A percentile compares a stretch with the other conserved stretches of the same genome.
phyloP scores from a whole-genome alignment of 2,329 filamentous ascomycete genomes.

The Beauveria asiatica region DNA sequence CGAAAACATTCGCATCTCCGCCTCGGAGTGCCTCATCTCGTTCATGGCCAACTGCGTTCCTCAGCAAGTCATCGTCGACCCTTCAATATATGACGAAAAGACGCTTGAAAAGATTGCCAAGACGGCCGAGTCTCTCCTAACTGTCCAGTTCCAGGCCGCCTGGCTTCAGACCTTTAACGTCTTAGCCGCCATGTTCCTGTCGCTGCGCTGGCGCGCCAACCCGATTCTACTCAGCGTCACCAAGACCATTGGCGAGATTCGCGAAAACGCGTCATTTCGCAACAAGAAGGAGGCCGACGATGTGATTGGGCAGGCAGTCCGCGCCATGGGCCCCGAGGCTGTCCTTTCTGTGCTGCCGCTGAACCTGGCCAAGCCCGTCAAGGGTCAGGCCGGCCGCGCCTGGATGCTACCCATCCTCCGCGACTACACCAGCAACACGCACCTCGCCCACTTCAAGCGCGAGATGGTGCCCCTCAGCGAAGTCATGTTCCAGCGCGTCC shows the following conservation, averaged over 20 bases:
- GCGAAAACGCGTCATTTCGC: slow-evolving; percentile 78
- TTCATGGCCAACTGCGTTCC: slow-evolving; percentile 89
- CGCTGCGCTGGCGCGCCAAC: slow-evolving; percentile 73
- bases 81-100: slow-evolving; percentile 89
- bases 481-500: slow-evolving; percentile 76
- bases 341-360: slow-evolving; percentile 77
- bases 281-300: slow-evolving; percentile 93
- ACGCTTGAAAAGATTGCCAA: slow-evolving; percentile 72
- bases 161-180: slow-evolving; percentile 95
- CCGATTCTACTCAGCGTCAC: slow-evolving; percentile 70
- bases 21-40: slow-evolving; percentile 89
- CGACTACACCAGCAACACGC: slow-evolving; percentile 83
- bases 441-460: slow-evolving; percentile 71
- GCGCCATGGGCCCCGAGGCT: slow-evolving; percentile 80
- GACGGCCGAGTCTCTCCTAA: slow-evolving; percentile 65
- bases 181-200: slow-evolving; percentile 77
- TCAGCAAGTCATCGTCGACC: slow-evolving; percentile 71
- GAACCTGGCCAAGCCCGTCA: slow-evolving; percentile 70
- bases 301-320: slow-evolving; percentile 78
- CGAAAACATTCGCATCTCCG: slow-evolving; percentile 87
- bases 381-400: slow-evolving; percentile 74
- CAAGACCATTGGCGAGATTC: slow-evolving; percentile 75
- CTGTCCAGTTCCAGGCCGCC: slow-evolving; percentile 84
- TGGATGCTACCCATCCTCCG: slow-evolving; percentile 92
- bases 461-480: slow-evolving; percentile 89